A percentile compares a stretch with the other conserved stretches of the same genome.
Evolutionary conservation across 2,329 filamentous ascomycete genomes (phyloP).

Genomic region (Hysterium pulicare): DNA sequence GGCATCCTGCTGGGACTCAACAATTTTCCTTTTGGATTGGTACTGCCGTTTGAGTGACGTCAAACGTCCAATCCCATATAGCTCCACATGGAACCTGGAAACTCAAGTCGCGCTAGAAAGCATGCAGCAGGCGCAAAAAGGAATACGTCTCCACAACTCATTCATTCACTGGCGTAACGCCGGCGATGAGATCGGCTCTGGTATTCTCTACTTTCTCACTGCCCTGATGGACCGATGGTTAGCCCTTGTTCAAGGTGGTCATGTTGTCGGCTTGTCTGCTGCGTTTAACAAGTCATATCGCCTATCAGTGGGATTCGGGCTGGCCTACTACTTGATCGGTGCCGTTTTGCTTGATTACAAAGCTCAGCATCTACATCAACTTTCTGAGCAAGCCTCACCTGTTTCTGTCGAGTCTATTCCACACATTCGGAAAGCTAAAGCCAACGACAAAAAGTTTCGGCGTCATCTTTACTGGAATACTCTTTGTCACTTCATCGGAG

Average conservation of each 20-base stretch:
- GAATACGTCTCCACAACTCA: slow-evolving; percentile 54
- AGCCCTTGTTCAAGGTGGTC: slow-evolving; percentile 45
- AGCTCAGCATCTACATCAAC: slow-evolving; percentile 49
- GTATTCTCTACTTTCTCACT: slow-evolving; percentile 53
- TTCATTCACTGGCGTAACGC: slow-evolving; percentile 59
- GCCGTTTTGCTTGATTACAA: slow-evolving; percentile 56
- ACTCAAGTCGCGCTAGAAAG: slow-evolving; percentile 53
- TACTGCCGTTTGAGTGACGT: slow-evolving; percentile 49
- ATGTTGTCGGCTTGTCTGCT: slow-evolving; percentile 39
- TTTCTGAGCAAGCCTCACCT: slow-evolving; percentile 42
- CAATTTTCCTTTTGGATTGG: slow-evolving; percentile 54
- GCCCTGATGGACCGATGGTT: slow-evolving; percentile 57
- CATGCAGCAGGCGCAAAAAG: slow-evolving; percentile 52
- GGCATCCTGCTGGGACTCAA: slow-evolving; percentile 51
- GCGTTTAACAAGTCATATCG: slow-evolving; percentile 38
- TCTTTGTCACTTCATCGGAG: slow-evolving; percentile 48
- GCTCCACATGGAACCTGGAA: slow-evolving; percentile 57
- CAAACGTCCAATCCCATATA: slow-evolving; percentile 52
- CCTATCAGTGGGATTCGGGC: slow-evolving; percentile 52
- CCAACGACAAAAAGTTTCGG: slow-evolving; percentile 45
- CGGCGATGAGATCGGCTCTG: slow-evolving; percentile 53
- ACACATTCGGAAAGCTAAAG: slow-evolving; percentile 44
- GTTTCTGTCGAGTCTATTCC: slow-evolving; percentile 40
- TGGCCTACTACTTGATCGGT: slow-evolving; percentile 57
- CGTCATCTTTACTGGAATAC: slow-evolving; percentile 52